These are phyloP conservation scores for Lizonia empirigonia DNA, from an alignment of 2,329 filamentous ascomycete species.

Conservation along the genomic window DNA sequence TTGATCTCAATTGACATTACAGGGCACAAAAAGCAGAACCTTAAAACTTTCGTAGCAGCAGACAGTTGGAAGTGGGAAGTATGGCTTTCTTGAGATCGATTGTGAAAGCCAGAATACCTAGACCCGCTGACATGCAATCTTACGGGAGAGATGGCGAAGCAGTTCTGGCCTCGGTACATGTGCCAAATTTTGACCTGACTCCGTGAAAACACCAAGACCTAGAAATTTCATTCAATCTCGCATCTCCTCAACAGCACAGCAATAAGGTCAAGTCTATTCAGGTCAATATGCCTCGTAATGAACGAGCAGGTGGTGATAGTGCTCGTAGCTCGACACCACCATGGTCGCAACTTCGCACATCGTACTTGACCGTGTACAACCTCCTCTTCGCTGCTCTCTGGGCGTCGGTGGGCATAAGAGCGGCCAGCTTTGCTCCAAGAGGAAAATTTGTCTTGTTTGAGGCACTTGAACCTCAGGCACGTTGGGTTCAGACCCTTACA, in stretches of 20 bases:
- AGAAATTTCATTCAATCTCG: not conserved
- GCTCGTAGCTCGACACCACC: not conserved
- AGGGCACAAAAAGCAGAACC: too few relatives aligned
- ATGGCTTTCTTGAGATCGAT: too few relatives aligned
- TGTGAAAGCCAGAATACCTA: too few relatives aligned
- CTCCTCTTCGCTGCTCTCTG: constrained; percentile 28
- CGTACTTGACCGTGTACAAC: constrained; percentile 34
- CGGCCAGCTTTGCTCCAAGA: not conserved
- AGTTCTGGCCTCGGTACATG: constrained; percentile 17
- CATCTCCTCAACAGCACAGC: not conserved
- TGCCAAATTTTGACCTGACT: constrained; percentile 8
- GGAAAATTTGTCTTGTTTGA: constrained; percentile 18
- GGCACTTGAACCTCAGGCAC: constrained; percentile 18
- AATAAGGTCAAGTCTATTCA: too few relatives aligned
- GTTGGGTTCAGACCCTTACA: constrained; percentile 30
- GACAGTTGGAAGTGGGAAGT: too few relatives aligned
- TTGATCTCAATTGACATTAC: too few relatives aligned
- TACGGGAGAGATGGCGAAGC: too few relatives aligned
- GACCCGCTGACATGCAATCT: too few relatives aligned
- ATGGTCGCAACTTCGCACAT: constrained; percentile 5
- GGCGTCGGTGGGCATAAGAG: constrained; percentile 17
- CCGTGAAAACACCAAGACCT: constrained; percentile 11
- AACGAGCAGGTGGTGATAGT: not conserved
- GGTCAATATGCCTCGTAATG: not conserved
- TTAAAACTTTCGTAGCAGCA: too few relatives aligned